Conservation (phyloP, 1,284 basidiomycete species). For the Microbotryum violaceum region DNA sequence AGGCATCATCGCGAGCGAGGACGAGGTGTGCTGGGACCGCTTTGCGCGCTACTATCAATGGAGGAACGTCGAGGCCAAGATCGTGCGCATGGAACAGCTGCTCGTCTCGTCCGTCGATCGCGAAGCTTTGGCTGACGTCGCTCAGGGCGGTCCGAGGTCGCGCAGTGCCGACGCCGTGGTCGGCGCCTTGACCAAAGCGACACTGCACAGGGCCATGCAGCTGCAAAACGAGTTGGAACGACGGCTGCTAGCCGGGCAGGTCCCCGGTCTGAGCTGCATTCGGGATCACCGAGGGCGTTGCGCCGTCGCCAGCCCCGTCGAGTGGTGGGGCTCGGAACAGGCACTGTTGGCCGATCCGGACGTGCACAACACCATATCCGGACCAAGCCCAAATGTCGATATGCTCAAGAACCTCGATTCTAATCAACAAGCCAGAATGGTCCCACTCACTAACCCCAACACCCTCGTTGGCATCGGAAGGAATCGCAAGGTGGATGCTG, state of each 20-base stretch:
- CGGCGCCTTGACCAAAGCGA: constrained; percentile 24
- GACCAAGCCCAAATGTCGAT: constrained; percentile 36
- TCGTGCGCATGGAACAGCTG: constrained; percentile 69
- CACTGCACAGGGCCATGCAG: constrained; percentile 21
- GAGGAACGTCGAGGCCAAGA: constrained; percentile 46
- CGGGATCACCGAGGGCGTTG: not conserved
- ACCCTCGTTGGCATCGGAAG: constrained; percentile 27
- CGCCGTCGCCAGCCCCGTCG: constrained; percentile 47
- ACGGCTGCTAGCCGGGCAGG: constrained; percentile 4
- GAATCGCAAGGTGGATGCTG: constrained; percentile 13
- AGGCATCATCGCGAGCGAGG: constrained; percentile 26
- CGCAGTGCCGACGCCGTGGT: constrained; percentile 1
- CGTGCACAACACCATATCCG: constrained; percentile 47
- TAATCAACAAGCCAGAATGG: not conserved
- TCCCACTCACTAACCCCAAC: constrained; percentile 21
- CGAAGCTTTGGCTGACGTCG: constrained; percentile 40
- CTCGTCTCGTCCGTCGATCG: constrained; percentile 54
- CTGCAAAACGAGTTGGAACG: constrained; percentile 26
- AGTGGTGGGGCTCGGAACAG: constrained; percentile 62
- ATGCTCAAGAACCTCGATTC: not conserved
- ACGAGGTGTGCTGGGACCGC: constrained; percentile 47
- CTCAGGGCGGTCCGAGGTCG: constrained; percentile 12
- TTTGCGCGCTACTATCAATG: constrained; percentile 49
- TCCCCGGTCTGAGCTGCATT: constrained; percentile 19
- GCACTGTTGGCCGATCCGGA: constrained; percentile 49